These are phyloP conservation scores for Skeletonema potamos DNA, from an alignment of 108 stramenopile species.

Conservation along the genomic window DNA sequence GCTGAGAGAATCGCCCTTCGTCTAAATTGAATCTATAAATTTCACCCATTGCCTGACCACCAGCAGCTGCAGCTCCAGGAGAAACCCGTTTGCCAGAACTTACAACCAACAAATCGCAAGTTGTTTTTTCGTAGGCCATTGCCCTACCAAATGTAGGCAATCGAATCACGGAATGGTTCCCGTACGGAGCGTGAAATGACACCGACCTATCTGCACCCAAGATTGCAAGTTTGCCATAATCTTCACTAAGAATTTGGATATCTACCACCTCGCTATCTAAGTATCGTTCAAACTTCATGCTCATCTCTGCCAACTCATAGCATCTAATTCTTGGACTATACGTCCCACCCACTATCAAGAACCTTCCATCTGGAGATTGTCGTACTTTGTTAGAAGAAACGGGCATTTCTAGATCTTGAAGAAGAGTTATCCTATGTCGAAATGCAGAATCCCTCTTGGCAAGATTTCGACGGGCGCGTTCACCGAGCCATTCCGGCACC, in stretches of 20 bases:
- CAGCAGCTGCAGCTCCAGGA: background rate
- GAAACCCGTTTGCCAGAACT: slow-evolving; percentile 59
- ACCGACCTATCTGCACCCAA: slow-evolving; percentile 92
- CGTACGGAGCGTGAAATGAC: slow-evolving; percentile 97
- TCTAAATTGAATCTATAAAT: slow-evolving; percentile 96
- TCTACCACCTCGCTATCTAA: slow-evolving; percentile 93
- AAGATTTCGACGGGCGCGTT: slow-evolving; percentile 88
- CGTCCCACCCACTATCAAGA: slow-evolving; percentile 90
- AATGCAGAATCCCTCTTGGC: slow-evolving; percentile 89
- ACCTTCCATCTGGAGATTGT: slow-evolving; percentile 87
- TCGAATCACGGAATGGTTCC: slow-evolving; percentile 86
- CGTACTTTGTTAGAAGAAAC: slow-evolving; percentile 78
- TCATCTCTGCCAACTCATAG: slow-evolving; percentile 92
- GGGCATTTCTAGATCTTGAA: slow-evolving; percentile 98
- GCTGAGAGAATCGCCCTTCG: slow-evolving; percentile 92
- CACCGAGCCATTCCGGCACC: slow-evolving; percentile 97
- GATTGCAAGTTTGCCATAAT: slow-evolving; percentile 95
- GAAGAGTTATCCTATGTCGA: slow-evolving; percentile 92
- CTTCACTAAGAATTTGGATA: slow-evolving; percentile 81
- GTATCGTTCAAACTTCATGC: slow-evolving; percentile 98
- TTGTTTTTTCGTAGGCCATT: slow-evolving; percentile 91
- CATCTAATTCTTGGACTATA: slow-evolving; percentile 96
- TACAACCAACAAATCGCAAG: slow-evolving; percentile 90
- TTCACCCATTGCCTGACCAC: slow-evolving; percentile 45
- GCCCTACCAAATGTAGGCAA: slow-evolving; percentile 95